These are phyloP conservation scores for Lanmaoa rubissima DNA, from an alignment of 768 basidiomycete genomes.

Conservation along the genomic window DNA sequence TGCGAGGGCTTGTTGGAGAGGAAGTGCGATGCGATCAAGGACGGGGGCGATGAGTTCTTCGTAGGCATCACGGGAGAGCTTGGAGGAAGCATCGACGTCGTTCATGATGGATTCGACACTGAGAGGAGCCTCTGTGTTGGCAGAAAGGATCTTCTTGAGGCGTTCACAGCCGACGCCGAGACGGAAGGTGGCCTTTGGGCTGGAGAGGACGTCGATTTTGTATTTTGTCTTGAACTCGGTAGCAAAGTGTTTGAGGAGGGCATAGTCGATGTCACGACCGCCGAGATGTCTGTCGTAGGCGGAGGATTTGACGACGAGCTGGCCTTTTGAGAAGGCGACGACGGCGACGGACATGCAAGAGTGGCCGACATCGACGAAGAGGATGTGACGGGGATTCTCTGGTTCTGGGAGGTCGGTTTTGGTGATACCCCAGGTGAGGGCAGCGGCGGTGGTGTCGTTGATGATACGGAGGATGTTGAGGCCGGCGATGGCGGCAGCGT, in stretches of 20 bases:
- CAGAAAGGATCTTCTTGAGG: slow-evolving; percentile 94
- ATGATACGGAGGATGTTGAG: slow-evolving; percentile 92
- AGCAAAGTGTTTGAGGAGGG: slow-evolving; percentile 85
- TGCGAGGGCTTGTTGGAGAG: slow-evolving; percentile 74
- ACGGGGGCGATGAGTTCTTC: slow-evolving; percentile 75
- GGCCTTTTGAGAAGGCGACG: slow-evolving; percentile 92
- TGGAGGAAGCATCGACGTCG: slow-evolving; percentile 90
- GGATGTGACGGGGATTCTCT: slow-evolving; percentile 81
- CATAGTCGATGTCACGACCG: slow-evolving; percentile 94
- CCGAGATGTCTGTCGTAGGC: slow-evolving; percentile 94
- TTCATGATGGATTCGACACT: slow-evolving; percentile 96
- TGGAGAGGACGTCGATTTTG: slow-evolving; percentile 92
- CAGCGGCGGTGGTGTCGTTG: slow-evolving; percentile 95
- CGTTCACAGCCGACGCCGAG: slow-evolving; percentile 86
- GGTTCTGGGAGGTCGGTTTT: slow-evolving; percentile 92
- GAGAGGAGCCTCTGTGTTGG: slow-evolving; percentile 84
- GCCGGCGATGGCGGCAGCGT: slow-evolving; percentile 86
- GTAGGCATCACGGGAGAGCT: slow-evolving; percentile 77
- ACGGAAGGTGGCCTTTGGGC: slow-evolving; percentile 92
- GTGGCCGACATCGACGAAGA: slow-evolving; percentile 96
- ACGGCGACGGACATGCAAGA: slow-evolving; percentile 84
- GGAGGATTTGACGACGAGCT: slow-evolving; percentile 80
- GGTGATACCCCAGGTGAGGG: slow-evolving; percentile 98
- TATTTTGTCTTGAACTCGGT: slow-evolving; percentile 94
- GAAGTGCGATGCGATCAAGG: slow-evolving; percentile 72